Conservation (phyloP, 1,139 yeast species). For the Meyerozyma elateridarum region DNA sequence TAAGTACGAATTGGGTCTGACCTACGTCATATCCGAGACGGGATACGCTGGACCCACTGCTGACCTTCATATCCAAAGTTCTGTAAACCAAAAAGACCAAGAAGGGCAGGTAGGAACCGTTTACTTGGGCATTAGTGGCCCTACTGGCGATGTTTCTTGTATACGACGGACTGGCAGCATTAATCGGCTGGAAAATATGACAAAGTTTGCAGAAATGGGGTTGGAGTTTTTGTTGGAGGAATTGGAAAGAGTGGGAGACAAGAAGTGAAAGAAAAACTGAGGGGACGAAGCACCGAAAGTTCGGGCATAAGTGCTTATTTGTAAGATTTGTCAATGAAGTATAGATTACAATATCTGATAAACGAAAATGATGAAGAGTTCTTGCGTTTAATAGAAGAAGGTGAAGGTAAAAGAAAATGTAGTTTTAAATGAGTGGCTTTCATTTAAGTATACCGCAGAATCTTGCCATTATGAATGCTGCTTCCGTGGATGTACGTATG, state of each 20-base stretch:
- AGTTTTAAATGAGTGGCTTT: too few relatives aligned
- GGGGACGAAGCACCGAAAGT: too few relatives aligned
- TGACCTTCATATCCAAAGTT: conserved; percentile 31
- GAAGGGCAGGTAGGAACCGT: conserved; percentile 56
- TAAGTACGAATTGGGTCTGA: conserved; percentile 74
- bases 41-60: conserved; percentile 82
- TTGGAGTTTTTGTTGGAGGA: conserved; percentile 53
- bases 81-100: conserved; percentile 10
- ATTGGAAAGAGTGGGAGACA: conserved; percentile 13
- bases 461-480: too few relatives aligned
- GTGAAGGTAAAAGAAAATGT: too few relatives aligned
- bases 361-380: too few relatives aligned
- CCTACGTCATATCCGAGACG: conserved; percentile 77
- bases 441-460: too few relatives aligned
- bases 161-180: conserved; percentile 39
- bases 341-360: too few relatives aligned
- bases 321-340: too few relatives aligned
- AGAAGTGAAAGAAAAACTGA: neutral
- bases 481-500: too few relatives aligned
- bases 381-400: too few relatives aligned
- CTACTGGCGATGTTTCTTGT: conserved; percentile 51
- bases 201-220: conserved; percentile 64
- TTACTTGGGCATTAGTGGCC: conserved; percentile 68
- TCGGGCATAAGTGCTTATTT: too few relatives aligned
- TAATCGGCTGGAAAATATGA: conserved; percentile 67